Percentiles rank a stretch among this genome's conserved stretches.
Conservation (phyloP, 805 yeast species). For the Debaryomyces prosopidis region DNA sequence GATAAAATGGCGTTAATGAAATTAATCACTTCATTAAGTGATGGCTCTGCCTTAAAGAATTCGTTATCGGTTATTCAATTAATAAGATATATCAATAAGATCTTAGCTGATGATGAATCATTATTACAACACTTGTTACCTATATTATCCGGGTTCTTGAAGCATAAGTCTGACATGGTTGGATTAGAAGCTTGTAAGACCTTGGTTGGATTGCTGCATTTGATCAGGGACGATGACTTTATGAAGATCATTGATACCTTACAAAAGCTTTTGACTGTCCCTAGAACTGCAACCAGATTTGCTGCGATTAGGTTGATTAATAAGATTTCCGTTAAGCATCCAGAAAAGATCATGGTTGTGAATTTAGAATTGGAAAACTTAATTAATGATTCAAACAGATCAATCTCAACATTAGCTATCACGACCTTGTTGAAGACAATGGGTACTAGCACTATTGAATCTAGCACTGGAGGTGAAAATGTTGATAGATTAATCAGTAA, state of each 20-base stretch:
- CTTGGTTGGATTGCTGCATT: slow-evolving; percentile 51
- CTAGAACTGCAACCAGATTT: slow-evolving; percentile 86
- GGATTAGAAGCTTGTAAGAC: slow-evolving; percentile 89
- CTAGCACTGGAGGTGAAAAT: slow-evolving; percentile 45
- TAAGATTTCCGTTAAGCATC: slow-evolving; percentile 77
- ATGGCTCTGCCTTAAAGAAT: slow-evolving; percentile 62
- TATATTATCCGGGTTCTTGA: slow-evolving; percentile 67
- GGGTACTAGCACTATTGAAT: slow-evolving; percentile 56
- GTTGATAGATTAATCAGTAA: slow-evolving; percentile 89
- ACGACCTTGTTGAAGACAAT: slow-evolving; percentile 95
- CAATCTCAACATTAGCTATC: slow-evolving; percentile 94
- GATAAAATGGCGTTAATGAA: slow-evolving; percentile 94
- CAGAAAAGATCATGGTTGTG: slow-evolving; percentile 76
- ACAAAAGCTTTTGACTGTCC: slow-evolving; percentile 77
- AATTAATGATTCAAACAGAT: slow-evolving; percentile 85
- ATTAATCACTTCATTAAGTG: slow-evolving; percentile 75
- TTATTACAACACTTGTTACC: slow-evolving; percentile 60
- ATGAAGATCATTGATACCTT: slow-evolving; percentile 71
- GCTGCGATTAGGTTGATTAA: slow-evolving; percentile 91
- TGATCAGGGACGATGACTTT: slow-evolving; percentile 63
- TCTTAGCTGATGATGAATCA: slow-evolving; percentile 70
- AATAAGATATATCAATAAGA: slow-evolving; percentile 76
- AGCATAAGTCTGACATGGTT: slow-evolving; percentile 84
- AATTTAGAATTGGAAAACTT: slow-evolving; percentile 83
- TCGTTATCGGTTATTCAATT: slow-evolving; percentile 85